These are phyloP conservation scores for Hypoxylon intermedium DNA, from an alignment of 495 filamentous ascomycete genomes.

Conservation along the genomic window DNA sequence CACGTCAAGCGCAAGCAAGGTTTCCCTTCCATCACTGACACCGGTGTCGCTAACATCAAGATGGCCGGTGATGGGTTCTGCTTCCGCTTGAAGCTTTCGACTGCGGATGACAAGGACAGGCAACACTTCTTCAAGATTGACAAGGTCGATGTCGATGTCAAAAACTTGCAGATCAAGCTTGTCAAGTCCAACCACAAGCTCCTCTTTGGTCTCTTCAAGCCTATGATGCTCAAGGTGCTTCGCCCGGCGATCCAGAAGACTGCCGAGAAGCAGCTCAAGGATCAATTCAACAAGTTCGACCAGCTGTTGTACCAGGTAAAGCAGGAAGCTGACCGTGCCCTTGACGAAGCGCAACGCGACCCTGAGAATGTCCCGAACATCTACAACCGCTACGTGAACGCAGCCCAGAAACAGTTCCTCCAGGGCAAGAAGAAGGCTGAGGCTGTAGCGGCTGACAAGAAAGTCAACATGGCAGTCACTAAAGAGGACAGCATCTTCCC, in stretches of 20 bases:
- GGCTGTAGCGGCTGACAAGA: conserved; percentile 69
- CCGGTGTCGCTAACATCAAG: conserved; percentile 87
- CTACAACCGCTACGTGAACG: conserved; percentile 81
- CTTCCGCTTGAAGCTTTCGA: conserved; percentile 91
- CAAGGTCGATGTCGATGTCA: conserved; percentile 82
- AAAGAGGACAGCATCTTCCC: conserved; percentile 91
- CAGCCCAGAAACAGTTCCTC: conserved; percentile 74
- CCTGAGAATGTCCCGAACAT: conserved; percentile 83
- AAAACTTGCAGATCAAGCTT: conserved; percentile 86
- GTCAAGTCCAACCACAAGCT: conserved; percentile 94
- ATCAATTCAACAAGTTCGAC: conserved; percentile 76
- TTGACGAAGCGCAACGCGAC: conserved; percentile 69
- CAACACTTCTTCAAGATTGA: conserved; percentile 93
- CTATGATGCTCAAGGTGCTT: conserved; percentile 81
- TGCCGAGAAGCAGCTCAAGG: conserved; percentile 83
- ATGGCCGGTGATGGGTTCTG: conserved; percentile 86
- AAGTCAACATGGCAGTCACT: conserved; percentile 86
- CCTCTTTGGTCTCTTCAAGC: conserved; percentile 87
- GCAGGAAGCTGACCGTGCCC: conserved; percentile 77
- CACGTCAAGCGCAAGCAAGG: conserved; percentile 96
- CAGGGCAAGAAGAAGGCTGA: conserved; percentile 76
- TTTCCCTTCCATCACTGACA: conserved; percentile 89
- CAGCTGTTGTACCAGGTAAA: conserved; percentile 75
- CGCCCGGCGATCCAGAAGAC: conserved; percentile 85
- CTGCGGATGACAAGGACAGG: conserved; percentile 75